phyloP scores from a whole-genome alignment of 306 rosid genomes.

The Corylus heterophylla region DNA sequence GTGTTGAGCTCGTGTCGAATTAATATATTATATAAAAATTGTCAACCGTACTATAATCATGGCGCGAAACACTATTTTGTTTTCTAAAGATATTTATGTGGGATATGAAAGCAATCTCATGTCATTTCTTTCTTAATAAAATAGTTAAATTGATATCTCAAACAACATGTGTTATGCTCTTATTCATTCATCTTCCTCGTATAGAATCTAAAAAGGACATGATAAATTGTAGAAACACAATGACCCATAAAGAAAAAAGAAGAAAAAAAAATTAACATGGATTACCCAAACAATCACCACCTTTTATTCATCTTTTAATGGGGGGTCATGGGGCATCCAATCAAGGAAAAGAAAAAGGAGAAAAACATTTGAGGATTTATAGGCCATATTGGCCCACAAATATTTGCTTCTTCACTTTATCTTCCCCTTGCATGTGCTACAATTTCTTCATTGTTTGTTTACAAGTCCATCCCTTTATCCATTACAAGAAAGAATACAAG shows the following conservation, averaged over 20 bases:
- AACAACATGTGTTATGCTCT: not conserved
- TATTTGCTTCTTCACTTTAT: conserved; percentile 45
- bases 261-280: not conserved
- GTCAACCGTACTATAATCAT: too few species aligned
- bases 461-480: conserved; percentile 12
- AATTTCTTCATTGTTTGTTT: conserved; percentile 29
- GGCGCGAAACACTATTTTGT: too few species aligned
- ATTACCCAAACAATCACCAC: not conserved
- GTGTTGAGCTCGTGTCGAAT: too few species aligned
- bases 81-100: too few species aligned
- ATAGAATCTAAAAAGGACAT: not conserved
- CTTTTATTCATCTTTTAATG: not conserved
- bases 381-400: conserved; percentile 53
- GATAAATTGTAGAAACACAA: not conserved
- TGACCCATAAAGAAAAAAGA: too few species aligned
- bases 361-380: conserved; percentile 40
- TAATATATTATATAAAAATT: too few species aligned
- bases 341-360: conserved; percentile 26
- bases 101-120: too few species aligned
- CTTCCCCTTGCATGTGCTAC: conserved; percentile 42
- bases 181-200: not conserved
- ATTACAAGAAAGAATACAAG: conserved; percentile 12
- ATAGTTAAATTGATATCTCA: not conserved
- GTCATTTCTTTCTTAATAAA: not conserved
- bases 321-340: conserved; percentile 31